phyloP scores from a whole-genome alignment of 345 rosid genomes.

The Nasturtium officinale region DNA sequence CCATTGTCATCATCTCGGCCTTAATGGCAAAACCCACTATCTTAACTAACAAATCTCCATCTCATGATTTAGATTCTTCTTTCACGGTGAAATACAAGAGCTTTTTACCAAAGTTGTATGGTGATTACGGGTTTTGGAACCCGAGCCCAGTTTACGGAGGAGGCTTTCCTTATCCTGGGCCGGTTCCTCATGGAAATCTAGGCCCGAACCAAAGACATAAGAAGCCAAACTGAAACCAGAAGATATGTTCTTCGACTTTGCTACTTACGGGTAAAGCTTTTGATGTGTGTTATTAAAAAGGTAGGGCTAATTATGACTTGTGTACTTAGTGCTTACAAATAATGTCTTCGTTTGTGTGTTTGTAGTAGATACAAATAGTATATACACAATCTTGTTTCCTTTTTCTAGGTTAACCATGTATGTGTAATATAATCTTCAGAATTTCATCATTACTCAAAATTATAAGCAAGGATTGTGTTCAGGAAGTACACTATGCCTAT shows the following conservation, averaged over 20 bases:
- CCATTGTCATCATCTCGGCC: constrained; percentile 26
- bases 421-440: constrained; percentile 3
- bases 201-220: constrained; percentile 13
- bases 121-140: constrained; percentile 46
- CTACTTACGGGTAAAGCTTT: constrained; percentile 19
- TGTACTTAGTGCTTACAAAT: constrained; percentile 10
- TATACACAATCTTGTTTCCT: constrained; percentile 10
- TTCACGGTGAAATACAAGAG: constrained; percentile 12
- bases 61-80: constrained; percentile 32
- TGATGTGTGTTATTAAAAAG: constrained; percentile 22
- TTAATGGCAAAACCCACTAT: constrained; percentile 16
- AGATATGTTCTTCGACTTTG: constrained; percentile 15
- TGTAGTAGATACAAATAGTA: constrained; percentile 8
- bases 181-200: constrained; percentile 39
- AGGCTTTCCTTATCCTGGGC: constrained; percentile 36
- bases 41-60: constrained; percentile 2
- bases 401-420: background rate
- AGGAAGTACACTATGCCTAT: background rate
- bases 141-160: constrained; percentile 42
- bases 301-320: background rate
- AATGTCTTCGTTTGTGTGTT: constrained; percentile 25
- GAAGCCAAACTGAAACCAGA: constrained; percentile 25
- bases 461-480: background rate
- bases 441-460: background rate
- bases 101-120: constrained; percentile 30